phyloP scores from a whole-genome alignment of 2,329 filamentous ascomycete genomes.

The Monosporascus sp. region DNA sequence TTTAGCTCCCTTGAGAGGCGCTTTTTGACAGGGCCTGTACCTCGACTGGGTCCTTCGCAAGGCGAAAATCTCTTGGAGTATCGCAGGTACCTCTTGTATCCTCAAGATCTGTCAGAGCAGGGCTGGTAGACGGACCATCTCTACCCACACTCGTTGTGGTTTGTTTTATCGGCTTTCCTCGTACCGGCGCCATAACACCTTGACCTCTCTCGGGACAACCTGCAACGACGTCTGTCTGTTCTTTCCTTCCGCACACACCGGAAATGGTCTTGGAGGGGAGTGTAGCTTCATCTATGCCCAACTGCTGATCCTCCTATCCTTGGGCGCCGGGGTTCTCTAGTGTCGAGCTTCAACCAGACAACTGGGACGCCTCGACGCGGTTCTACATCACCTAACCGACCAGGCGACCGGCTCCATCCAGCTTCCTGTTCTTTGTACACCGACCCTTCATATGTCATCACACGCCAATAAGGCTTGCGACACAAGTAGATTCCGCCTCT shows the following conservation, averaged over 20 bases:
- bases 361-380: slow-evolving; percentile 19
- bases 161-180: background rate
- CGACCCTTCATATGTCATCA: slow-evolving; percentile 20
- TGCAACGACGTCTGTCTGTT: background rate
- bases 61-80: slow-evolving; percentile 1
- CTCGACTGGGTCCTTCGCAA: background rate
- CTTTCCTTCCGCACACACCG: background rate
- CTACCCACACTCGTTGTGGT: slow-evolving; percentile 1
- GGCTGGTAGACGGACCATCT: background rate
- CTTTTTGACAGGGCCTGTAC: slow-evolving; percentile 3
- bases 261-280: slow-evolving; percentile 9
- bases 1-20: slow-evolving; percentile 5
- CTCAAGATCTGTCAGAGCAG: background rate
- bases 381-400: slow-evolving; percentile 10
- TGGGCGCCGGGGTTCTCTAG: slow-evolving; percentile 7
- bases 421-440: slow-evolving; percentile 13
- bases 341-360: slow-evolving; percentile 20
- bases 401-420: background rate
- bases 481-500: slow-evolving; percentile 14
- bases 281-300: slow-evolving; percentile 29
- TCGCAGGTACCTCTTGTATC: background rate
- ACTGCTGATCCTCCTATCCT: slow-evolving; percentile 30
- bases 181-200: background rate
- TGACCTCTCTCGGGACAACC: background rate
- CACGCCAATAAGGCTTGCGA: slow-evolving; percentile 16